Conservation (phyloP, 257 asterid genomes). For the Solanum pinnatisectum region DNA sequence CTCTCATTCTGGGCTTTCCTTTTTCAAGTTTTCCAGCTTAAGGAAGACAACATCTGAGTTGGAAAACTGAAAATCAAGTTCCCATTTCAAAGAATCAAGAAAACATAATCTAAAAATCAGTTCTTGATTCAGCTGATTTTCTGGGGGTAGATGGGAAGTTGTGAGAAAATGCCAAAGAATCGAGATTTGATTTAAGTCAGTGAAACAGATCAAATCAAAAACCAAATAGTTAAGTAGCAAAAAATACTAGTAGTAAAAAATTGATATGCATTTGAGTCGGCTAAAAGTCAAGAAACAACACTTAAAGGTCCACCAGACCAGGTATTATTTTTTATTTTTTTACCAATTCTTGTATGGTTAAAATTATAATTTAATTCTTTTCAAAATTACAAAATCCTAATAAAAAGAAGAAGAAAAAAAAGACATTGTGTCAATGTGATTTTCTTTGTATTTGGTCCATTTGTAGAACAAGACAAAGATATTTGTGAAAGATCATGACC, state of each 20-base stretch:
- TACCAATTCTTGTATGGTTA: neutral
- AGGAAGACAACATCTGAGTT: slow-evolving; percentile 13
- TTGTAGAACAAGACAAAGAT: neutral
- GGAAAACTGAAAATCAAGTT: neutral
- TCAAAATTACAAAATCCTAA: neutral
- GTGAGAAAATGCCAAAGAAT: neutral
- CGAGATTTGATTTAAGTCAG: neutral
- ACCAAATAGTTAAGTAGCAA: neutral
- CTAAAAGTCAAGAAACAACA: neutral
- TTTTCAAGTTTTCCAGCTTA: neutral
- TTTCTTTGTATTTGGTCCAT: neutral
- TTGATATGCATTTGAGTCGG: neutral
- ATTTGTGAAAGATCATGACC: neutral
- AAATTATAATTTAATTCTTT: neutral
- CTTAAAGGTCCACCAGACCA: neutral
- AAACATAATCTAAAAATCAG: neutral
- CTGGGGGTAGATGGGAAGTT: neutral
- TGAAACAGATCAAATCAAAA: neutral
- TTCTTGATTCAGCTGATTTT: neutral
- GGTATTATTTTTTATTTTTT: neutral
- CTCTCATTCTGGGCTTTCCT: slow-evolving; percentile 34
- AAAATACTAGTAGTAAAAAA: neutral
- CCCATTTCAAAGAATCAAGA: neutral
- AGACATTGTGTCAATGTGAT: neutral
- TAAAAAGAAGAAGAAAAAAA: neutral